These are phyloP conservation scores for Selaginella tamariscina DNA, from an alignment of 75 land plant species.

Conservation along the genomic window DNA sequence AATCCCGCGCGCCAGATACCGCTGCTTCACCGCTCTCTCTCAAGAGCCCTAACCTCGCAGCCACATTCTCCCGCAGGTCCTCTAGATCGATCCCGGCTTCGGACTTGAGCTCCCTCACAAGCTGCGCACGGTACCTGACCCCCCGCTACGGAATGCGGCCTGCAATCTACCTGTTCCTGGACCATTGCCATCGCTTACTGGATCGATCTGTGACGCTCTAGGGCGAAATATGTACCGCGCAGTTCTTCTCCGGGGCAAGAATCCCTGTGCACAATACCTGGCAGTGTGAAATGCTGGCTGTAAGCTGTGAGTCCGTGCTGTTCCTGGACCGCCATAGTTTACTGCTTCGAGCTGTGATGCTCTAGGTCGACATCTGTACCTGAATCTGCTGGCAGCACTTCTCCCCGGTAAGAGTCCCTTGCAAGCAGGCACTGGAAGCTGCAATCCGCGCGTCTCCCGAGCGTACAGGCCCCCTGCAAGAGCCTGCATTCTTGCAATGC, in stretches of 20 bases:
- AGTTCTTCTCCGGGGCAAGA: background rate
- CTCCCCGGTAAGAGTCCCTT: too few relatives aligned
- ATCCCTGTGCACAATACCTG: too few relatives aligned
- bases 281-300: too few relatives aligned
- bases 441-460: constrained; percentile 12
- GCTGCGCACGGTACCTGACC: constrained; percentile 22
- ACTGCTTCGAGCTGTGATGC: too few relatives aligned
- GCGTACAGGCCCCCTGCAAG: too few relatives aligned
- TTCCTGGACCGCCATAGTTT: too few relatives aligned
- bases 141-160: constrained; percentile 31
- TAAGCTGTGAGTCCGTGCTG: too few relatives aligned
- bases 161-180: background rate
- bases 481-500: too few relatives aligned
- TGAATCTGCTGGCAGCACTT: too few relatives aligned
- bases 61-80: constrained; percentile 4
- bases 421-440: background rate
- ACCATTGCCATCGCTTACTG: background rate
- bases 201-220: background rate
- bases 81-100: constrained; percentile 45
- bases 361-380: too few relatives aligned
- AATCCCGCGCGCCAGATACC: background rate
- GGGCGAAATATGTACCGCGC: background rate
- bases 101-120: constrained; percentile 28
- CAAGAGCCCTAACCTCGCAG: constrained; percentile 16
- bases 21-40: background rate